Evolutionary conservation across 345 rosid species (phyloP), one percentile per base, ranked within the genome.

Genomic region (Zanthoxylum bungeanum): DNA sequence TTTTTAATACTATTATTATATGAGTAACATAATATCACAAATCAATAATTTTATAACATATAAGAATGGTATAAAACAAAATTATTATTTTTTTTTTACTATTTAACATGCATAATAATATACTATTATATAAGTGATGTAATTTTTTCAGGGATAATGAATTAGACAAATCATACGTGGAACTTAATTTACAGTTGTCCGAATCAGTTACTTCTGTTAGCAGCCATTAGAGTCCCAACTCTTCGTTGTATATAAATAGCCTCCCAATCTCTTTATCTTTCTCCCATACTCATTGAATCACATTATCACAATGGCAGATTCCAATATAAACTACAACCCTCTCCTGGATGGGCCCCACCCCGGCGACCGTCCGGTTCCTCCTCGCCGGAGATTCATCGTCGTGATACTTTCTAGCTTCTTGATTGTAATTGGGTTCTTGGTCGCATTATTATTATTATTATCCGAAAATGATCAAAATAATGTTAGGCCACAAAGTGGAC

Each of bases 381-480:
- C 21, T 50, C 76, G 65, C 73, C 84, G 70, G n/a, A 44, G 59
- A n/a, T 73, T 76, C 53, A 56, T 72, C 65, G 47, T 79, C 7
- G 42, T 71, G 0, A 63, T 80, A 40, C 52, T 70, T 46, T 80
- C 74, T 5, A 82, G 77, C 27, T 34, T 90, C 56, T n/a, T 86
- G 1, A 27, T 88, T 60, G 49, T n/a, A n/a, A n/a, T 84, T 16
- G 76, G 76, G 4, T 58, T 87, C 12, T 44, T 81, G 57, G 75
- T 78, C 2, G 79, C 76, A 30, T 40, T 83, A 9, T n/a, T n/a
- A n/a, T n/a, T n/a, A n/a, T n/a, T n/a, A n/a, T 37, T 83, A 2
- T 50, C 19, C 34, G 59, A 58, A 40, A 47, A 56, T 31, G 68
- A 50, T 24, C 31, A n/a, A n/a, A n/a, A n/a, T n/a, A n/a, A n/a